Evolutionary conservation across 2,329 filamentous ascomycete species (phyloP), one percentile per base, ranked within the genome.

Genomic region (Onygenales sp.): DNA sequence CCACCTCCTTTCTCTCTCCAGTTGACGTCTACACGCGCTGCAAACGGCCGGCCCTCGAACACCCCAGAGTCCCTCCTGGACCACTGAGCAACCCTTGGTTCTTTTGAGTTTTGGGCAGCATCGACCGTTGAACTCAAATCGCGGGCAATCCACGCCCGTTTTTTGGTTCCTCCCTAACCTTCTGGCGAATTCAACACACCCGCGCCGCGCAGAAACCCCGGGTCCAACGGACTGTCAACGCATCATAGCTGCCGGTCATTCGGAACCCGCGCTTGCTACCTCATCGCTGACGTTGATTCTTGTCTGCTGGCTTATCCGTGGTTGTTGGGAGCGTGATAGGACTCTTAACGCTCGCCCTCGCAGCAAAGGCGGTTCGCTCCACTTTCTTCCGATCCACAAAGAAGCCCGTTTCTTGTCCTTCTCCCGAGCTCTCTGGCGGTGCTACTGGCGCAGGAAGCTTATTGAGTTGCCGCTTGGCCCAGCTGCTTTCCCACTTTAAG

Each of bases 91-190:
- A 27, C 21, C 21, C 21, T 53, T 54, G 36, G 51, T 11, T 35
- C 43, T 55, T 52, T 56, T 49, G 53, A 50, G 51, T 55, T 54
- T 50, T 46, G 44, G 49, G 38, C 43, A 50, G 33, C 50, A 42
- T 52, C 39, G 51, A 50, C 56, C 56, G 56, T 54, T 54, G 52
- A 58, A 58, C 54, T 56, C 50, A 55, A 58, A 58, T 54, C 52
- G n/a, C 17, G 42, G 44, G 17, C 13, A 43, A 32, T 52, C 42
- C 14, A 52, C 13, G 43, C 32, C 46, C 39, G 27, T 52, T 56
- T 47, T 49, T 49, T 58, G 56, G 54, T 54, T 55, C 55, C 42
- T 46, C 32, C 55, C 43, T 45, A 55, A 55, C 55, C 51, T 51
- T 57, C 49, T 42, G 35, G 50, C 43, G 46, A 51, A 44, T 53